A percentile compares a stretch with the other conserved stretches of the same genome.
Conservation (phyloP, 2,329 filamentous ascomycete genomes). For the Tolypocladium ophioglossoides region DNA sequence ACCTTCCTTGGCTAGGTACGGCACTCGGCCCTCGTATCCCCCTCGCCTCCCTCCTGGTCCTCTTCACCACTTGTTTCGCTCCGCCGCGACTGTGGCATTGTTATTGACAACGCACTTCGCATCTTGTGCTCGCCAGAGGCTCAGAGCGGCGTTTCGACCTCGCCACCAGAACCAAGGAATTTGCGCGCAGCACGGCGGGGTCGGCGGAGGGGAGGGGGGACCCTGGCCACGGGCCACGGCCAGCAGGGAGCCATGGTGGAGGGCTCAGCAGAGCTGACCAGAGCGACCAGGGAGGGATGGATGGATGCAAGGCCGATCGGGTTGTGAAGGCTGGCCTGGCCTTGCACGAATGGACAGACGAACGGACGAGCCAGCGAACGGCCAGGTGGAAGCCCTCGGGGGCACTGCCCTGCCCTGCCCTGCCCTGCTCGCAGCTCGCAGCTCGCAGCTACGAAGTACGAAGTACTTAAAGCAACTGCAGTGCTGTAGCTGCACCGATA, state of each 20-base stretch:
- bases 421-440: no score
- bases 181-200: constrained; percentile 4
- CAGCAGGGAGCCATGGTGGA: not conserved
- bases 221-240: constrained; percentile 1
- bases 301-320: not conserved
- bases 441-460: not conserved
- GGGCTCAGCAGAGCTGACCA: not conserved
- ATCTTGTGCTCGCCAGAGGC: not conserved
- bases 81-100: not conserved
- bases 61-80: not conserved
- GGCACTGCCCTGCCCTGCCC: not conserved
- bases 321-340: not conserved
- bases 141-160: constrained; percentile 1
- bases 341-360: not conserved
- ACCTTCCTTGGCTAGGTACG: not conserved
- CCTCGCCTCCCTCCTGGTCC: not conserved
- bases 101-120: not conserved
- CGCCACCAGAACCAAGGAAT: constrained; percentile 5
- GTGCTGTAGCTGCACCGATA: not conserved
- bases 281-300: not conserved
- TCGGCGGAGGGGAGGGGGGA: not conserved
- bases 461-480: not conserved
- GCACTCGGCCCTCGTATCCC: not conserved
- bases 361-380: not conserved
- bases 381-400: not conserved